Base-by-base conservation (phyloP, 1,284 basidiomycete genomes). In the Pterulicium gracile region DNA sequence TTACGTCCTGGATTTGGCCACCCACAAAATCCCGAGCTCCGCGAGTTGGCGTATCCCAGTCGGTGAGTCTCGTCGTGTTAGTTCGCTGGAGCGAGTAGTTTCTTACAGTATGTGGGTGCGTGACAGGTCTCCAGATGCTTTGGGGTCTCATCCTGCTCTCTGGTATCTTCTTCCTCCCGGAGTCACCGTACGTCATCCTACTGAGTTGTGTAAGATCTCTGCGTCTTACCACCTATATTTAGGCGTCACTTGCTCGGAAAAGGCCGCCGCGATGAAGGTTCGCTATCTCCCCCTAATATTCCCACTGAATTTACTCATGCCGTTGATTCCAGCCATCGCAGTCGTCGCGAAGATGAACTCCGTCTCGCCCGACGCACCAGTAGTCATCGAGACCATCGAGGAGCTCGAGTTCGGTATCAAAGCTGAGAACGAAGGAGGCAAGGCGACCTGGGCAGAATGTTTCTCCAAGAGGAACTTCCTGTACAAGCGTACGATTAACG, bases 371-470 rank as follows among this genome's bases (percentile, higher is more conserved):
- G 74, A 85, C 48, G 79, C 85, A 49, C 66, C 70, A 0, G 58
- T 86, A 3, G 83, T 88, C 0, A 61, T 72, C 14, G 80, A 81
- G 49, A 65, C 67, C n/a, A 64, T 88, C 10, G 74, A 74, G 23
- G 88, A 90, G 55, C 73, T 90, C 45, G 71, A 81, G 52, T 76
- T 72, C 49, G 81, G 69, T 45, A 84, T 88, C 57, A 66, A 64
- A 13, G 73, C 70, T 2, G 82, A 88, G 60, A 87, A 86, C 54
- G 76, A 82, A 50, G 83, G 81, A 19, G 86, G 86, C 7, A 82
- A 85, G 57, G 83, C 81, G 7, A 82, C 78, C 0, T 89, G 85
- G 86, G 24, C 69, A 21, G 86, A 89, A 59, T 87, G 84, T 61
- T 88, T 89, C 70, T 81, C 79, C 0, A 69, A 69, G 3, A 63